phyloP scores from a whole-genome alignment of 2,329 filamentous ascomycete species.

The Pestalotiopsis sp. region DNA sequence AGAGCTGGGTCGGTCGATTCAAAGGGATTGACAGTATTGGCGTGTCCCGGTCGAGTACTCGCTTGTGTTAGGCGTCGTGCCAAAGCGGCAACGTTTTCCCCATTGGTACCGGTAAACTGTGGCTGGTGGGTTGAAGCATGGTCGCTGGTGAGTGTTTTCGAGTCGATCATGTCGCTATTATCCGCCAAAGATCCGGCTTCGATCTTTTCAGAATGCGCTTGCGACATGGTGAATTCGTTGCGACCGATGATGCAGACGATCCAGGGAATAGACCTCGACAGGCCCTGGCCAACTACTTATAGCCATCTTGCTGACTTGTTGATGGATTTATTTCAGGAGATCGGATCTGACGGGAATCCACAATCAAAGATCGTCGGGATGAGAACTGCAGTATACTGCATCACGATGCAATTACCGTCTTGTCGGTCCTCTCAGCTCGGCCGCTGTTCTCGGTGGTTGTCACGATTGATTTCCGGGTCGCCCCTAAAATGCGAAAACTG shows the following conservation, averaged over 20 bases:
- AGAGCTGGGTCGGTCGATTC: slow-evolving; percentile 24
- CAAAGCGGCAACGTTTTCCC: neutral
- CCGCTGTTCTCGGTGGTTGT: too few species aligned
- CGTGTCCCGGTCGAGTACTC: neutral
- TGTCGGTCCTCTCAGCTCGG: too few species aligned
- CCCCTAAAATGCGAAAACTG: neutral
- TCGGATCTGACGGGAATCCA: neutral
- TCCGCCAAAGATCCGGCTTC: neutral
- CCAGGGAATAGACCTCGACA: neutral
- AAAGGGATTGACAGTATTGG: neutral
- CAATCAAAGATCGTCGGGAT: neutral
- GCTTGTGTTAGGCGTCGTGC: neutral
- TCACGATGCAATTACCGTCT: too few species aligned
- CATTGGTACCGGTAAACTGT: neutral
- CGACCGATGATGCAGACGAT: neutral
- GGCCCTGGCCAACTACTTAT: neutral
- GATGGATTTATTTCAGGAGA: neutral
- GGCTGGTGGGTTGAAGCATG: neutral
- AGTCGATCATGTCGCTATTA: neutral
- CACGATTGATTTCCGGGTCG: neutral
- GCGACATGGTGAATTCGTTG: neutral
- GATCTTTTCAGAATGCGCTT: neutral
- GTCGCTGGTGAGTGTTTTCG: neutral
- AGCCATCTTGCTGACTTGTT: neutral
- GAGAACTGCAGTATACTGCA: too few species aligned